Base-by-base conservation (phyloP, 78 protist genomes). In the Guillardia theta region DNA sequence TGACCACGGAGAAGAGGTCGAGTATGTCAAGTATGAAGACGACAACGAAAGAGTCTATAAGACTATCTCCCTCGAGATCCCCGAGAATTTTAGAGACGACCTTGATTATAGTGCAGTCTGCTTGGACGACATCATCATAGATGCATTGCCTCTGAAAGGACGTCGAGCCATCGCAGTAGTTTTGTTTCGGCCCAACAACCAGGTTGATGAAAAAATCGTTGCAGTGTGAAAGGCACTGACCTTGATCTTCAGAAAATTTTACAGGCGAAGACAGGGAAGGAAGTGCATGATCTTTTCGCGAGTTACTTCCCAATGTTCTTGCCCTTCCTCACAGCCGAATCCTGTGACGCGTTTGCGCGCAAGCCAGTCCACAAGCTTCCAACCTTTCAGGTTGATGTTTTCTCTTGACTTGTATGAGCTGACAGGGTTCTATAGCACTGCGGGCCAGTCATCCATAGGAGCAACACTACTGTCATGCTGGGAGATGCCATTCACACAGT, bases 401-500 rank as follows among this genome's bases (percentile, higher is more conserved):
- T 50, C 15, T 50, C 58, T 10, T 50, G 58, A 19, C 15, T 50
- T 50, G 58, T 50, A 19, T 10, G 58, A 50, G 58, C 30, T 10
- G 58, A 15, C 15, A 50, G 58, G 58, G 58, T 10, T 19, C 10
- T 10, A 15, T 50, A 70, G 41, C 36, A 22, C 83, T 70, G 83
- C 83, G 83, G 83, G 83, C 83, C 83, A 2, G 83, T 70, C 21
- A 22, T 70, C 21, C 83, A 70, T 6, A 24, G 22, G 45, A 24
- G 83, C 27, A 24, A 15, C 41, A 0, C 33, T 22, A 70, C 83
- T 15, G 45, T 70, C 21, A 36, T 70, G 41, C 41, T 70, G 36
- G 83, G 83, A 22, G 83, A 70, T 43, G 83, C 83, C 83, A 70
- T 70, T 1, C 83, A 70, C 83, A 24, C 83, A 15, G 83, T 70